These are phyloP conservation scores for Angophora floribunda DNA, from an alignment of 345 rosid genomes.

Conservation along the genomic window DNA sequence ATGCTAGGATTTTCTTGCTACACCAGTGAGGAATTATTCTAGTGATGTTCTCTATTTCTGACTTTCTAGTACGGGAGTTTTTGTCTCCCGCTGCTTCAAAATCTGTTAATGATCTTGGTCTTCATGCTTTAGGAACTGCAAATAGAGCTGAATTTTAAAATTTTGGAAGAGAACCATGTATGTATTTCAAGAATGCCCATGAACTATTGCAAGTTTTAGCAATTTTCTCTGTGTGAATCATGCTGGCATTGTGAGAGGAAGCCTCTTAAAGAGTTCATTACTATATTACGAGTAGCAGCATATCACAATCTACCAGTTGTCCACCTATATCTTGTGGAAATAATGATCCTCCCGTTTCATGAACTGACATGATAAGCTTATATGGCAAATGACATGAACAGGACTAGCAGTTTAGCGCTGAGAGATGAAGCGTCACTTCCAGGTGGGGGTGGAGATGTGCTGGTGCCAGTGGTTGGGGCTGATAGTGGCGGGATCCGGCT, in stretches of 20 bases:
- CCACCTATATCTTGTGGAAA: background rate
- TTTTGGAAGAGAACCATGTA: background rate
- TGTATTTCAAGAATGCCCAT: background rate
- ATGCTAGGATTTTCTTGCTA: background rate
- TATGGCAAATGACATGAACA: background rate
- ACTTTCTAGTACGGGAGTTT: background rate
- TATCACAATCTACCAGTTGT: background rate
- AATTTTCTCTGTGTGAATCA: background rate
- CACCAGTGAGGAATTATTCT: background rate
- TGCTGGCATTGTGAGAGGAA: background rate
- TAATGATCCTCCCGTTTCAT: background rate
- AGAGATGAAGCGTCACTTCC: background rate
- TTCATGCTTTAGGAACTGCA: background rate
- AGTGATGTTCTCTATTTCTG: background rate
- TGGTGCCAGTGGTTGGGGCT: background rate
- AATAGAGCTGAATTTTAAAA: background rate
- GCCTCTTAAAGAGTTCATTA: background rate
- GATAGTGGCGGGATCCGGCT: rapidly evolving
- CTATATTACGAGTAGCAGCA: background rate
- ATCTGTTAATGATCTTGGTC: background rate
- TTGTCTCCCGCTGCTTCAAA: background rate
- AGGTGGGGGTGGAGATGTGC: rapidly evolving
- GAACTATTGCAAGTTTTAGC: background rate
- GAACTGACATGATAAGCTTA: background rate
- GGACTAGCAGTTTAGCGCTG: rapidly evolving